These are phyloP conservation scores for Trichomonas gallinae DNA, from an alignment of 208 protist species.

Conservation along the genomic window DNA sequence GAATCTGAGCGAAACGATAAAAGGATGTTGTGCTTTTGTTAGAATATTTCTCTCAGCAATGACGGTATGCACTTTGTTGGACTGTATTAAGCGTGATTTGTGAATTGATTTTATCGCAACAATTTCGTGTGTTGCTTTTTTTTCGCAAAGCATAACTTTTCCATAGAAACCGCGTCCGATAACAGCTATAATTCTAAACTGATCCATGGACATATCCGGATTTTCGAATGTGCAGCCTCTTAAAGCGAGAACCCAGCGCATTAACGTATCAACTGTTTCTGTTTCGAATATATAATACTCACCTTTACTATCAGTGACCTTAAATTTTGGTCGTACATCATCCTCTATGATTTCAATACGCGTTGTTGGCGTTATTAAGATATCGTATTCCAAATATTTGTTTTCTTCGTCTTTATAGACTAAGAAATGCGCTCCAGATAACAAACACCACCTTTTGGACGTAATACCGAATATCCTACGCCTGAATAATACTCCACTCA, in stretches of 20 bases:
- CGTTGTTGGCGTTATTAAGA: neutral
- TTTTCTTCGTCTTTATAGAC: neutral
- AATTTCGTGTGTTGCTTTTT: neutral
- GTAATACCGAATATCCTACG: neutral
- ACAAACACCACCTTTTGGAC: neutral
- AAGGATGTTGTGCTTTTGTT: neutral
- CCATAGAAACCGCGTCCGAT: slow-evolving; percentile 16
- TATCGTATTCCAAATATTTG: neutral
- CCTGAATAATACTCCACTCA: neutral
- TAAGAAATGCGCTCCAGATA: neutral
- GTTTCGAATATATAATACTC: neutral
- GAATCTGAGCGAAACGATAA: neutral
- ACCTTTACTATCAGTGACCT: neutral
- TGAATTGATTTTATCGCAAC: neutral
- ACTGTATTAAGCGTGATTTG: neutral
- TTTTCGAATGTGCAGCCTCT: neutral
- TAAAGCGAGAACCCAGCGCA: neutral
- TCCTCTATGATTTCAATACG: neutral
- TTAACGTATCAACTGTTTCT: neutral
- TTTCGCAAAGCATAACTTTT: neutral
- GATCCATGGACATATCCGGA: neutral
- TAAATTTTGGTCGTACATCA: neutral
- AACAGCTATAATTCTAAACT: neutral
- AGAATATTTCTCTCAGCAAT: neutral
- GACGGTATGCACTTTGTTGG: neutral